A percentile compares a stretch with the other conserved stretches of the same genome.
phyloP scores from a whole-genome alignment of 2,329 filamentous ascomycete genomes.

The Bipolaris sorokiniana region DNA sequence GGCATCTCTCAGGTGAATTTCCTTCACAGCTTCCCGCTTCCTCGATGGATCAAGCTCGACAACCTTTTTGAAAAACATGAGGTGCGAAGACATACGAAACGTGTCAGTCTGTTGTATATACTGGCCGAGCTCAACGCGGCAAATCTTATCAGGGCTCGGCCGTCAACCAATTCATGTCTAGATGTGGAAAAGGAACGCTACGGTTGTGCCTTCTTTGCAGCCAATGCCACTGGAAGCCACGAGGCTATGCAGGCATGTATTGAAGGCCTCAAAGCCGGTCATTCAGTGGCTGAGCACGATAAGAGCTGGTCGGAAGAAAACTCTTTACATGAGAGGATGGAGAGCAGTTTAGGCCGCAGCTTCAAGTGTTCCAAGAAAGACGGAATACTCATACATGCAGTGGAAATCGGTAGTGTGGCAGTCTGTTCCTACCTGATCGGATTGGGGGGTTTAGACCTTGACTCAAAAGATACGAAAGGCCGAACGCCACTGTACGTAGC shows the following conservation, averaged over 20 bases:
- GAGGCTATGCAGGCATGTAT: not conserved
- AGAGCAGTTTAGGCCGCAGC: not conserved
- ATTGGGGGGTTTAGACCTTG: not conserved
- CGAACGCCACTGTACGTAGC: conserved; percentile 11
- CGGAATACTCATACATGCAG: not conserved
- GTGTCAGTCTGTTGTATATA: conserved; percentile 25
- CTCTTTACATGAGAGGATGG: not conserved
- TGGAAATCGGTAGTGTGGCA: not conserved
- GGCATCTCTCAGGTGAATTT: conserved; percentile 27
- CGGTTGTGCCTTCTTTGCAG: conserved; percentile 46
- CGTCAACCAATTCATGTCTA: conserved; percentile 22
- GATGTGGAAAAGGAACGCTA: conserved; percentile 41
- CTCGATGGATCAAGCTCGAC: conserved; percentile 38
- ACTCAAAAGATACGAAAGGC: conserved; percentile 7
- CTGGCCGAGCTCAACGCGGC: conserved; percentile 29
- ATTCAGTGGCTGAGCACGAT: not conserved
- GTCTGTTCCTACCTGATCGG: not conserved
- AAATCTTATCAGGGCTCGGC: conserved; percentile 39
- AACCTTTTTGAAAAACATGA: conserved; percentile 45
- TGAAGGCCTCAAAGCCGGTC: not conserved
- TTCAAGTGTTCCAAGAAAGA: conserved; percentile 12
- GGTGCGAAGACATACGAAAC: conserved; percentile 21
- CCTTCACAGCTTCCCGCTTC: conserved; percentile 31
- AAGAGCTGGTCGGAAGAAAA: not conserved
- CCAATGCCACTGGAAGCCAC: conserved; percentile 12